Base-by-base conservation (phyloP, 306 rosid species). In the Arachis hypogaea region DNA sequence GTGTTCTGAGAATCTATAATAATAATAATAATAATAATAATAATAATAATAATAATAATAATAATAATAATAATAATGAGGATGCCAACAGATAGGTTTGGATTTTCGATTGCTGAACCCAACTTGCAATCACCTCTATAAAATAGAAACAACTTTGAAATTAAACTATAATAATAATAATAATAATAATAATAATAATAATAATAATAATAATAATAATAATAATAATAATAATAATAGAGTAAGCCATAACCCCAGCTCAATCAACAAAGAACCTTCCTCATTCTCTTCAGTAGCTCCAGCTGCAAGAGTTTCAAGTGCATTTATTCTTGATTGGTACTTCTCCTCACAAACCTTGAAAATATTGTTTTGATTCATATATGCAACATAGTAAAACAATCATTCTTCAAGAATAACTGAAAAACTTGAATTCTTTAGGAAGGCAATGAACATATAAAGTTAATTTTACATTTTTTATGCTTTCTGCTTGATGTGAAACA, bases 271-370 rank as follows among this genome's bases (percentile, higher is more conserved):
- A 58, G 18, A 67, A 57, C 76, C 54, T 71, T 88, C 99, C 97
- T 92, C 92, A 69, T 81, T 84, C 83, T 95, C 99, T 84, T 87
- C 93, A 8, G 84, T 67, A 38, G 93, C 77, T 69, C 98, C 98
- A 5, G 81, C 74, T 33, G 96, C 88, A 77, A 95, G 87, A 51
- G 93, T 80, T 82, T 95, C 98, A 65, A 95, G 97, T 6, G 82
- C 96, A 83, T 77, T 85, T 18, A 95, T 77, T 90, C 73, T 89
- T 59, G 84, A 77, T 71, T 83, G 92, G 69, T 85, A 88, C 85
- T 88, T 95, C 80, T 85, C 96, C 83, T 95, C 98, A 10, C 98
- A 93, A 76, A 86, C 76, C 85, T 86, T 87, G 81, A 84, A 85
- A 69, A 84, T 79, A 81, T 81, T 86, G 85, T 80, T 88, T 81